phyloP scores from a whole-genome alignment of 2,329 filamentous ascomycete genomes.

The Thielaviopsis ethacetica region DNA sequence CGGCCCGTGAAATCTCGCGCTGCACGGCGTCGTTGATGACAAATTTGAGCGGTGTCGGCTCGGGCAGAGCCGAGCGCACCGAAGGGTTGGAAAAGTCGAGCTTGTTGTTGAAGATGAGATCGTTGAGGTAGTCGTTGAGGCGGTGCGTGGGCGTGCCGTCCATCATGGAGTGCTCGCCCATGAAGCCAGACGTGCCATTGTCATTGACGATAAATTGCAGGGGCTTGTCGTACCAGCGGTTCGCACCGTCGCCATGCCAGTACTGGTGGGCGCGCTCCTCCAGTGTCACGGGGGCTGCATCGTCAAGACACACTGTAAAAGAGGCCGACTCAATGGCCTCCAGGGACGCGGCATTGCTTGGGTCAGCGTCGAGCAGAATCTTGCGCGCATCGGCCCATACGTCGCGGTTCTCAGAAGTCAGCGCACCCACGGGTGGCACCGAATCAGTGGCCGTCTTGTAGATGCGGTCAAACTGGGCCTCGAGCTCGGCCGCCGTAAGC shows the following conservation, averaged over 20 bases:
- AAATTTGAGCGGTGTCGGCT: conserved; percentile 65
- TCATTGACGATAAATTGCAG: conserved; percentile 96
- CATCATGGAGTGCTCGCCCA: conserved; percentile 99
- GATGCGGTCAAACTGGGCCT: conserved; percentile 73
- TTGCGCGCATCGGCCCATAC: conserved; percentile 75
- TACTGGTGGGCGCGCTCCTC: conserved; percentile 92
- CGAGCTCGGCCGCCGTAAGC: conserved; percentile 76
- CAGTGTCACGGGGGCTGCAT: conserved; percentile 76
- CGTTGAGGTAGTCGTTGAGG: conserved; percentile 86
- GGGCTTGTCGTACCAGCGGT: conserved; percentile 97
- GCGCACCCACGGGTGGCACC: conserved; percentile 58
- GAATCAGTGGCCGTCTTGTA: conserved; percentile 55
- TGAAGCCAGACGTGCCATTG: conserved; percentile 93
- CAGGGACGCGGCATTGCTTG: conserved; percentile 62
- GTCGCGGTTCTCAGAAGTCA: conserved; percentile 89
- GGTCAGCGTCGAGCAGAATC: conserved; percentile 57
- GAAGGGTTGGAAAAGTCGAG: conserved; percentile 70
- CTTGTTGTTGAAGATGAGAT: conserved; percentile 84
- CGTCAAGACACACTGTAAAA: conserved; percentile 86
- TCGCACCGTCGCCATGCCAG: conserved; percentile 93
- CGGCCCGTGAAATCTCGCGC: conserved; percentile 62
- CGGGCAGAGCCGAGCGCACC: conserved; percentile 68
- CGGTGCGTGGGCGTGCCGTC: conserved; percentile 95
- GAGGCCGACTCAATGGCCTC: conserved; percentile 74
- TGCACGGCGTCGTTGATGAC: conserved; percentile 57